These are phyloP conservation scores for Vinca minor DNA, from an alignment of 257 asterid genomes.

Conservation along the genomic window DNA sequence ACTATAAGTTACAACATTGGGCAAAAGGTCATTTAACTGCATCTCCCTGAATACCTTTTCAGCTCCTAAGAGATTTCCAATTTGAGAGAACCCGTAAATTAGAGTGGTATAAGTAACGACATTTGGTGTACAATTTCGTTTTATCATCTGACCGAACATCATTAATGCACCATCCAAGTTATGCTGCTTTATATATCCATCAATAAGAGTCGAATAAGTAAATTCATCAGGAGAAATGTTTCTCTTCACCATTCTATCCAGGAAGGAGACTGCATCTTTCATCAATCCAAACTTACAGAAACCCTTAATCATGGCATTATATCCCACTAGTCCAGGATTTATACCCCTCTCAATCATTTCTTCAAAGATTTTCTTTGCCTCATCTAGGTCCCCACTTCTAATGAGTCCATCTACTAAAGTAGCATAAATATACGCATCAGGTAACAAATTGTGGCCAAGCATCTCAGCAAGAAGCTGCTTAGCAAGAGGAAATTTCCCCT, in stretches of 20 bases:
- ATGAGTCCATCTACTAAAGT: slow-evolving; percentile 74
- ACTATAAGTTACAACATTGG: slow-evolving; percentile 86
- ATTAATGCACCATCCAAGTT: slow-evolving; percentile 49
- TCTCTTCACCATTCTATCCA: slow-evolving; percentile 44
- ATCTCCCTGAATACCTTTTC: slow-evolving; percentile 45
- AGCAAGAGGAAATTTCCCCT: slow-evolving; percentile 43
- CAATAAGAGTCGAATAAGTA: slow-evolving; percentile 75
- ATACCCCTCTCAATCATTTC: slow-evolving; percentile 36
- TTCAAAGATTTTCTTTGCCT: slow-evolving; percentile 58
- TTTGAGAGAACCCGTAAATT: slow-evolving; percentile 62
- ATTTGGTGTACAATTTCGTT: slow-evolving; percentile 38
- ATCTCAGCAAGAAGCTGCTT: slow-evolving; percentile 64
- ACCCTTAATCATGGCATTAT: slow-evolving; percentile 88
- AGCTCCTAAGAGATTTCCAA: slow-evolving; percentile 46
- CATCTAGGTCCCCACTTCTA: slow-evolving; percentile 54
- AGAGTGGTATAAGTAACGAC: slow-evolving; percentile 67
- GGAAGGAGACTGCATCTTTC: slow-evolving; percentile 53
- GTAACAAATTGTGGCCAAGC: slow-evolving; percentile 50
- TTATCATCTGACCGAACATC: slow-evolving; percentile 46
- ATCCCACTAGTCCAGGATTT: slow-evolving; percentile 67
- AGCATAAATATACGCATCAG: slow-evolving; percentile 63
- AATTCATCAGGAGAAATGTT: slow-evolving; percentile 53
- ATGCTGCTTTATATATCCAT: slow-evolving; percentile 72
- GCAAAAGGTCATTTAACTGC: slow-evolving; percentile 43
- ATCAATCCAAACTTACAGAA: slow-evolving; percentile 67